Evolutionary conservation across 2,329 filamentous ascomycete species (phyloP), one percentile per base, ranked within the genome.

Genomic region (Trichoderma semiorbis): DNA sequence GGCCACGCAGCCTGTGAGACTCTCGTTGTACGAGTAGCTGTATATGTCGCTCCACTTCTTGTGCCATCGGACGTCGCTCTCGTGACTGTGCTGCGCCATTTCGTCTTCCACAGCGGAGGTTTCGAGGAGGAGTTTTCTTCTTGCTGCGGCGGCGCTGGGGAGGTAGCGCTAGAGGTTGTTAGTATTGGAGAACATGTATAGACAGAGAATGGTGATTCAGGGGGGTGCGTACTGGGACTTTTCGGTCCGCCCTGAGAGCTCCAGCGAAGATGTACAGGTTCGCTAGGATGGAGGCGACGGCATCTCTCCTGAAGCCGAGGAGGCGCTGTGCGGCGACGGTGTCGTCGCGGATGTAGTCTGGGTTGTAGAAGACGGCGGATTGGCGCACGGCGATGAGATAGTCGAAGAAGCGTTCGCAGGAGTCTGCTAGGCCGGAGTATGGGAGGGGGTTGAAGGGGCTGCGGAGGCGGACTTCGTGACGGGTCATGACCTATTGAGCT

Each of bases 191-290:
- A 6, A 36, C 14, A 36, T 34, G 24, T 18, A 7, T 50, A 58
- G 26, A 36, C 21, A 5, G 24, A 16, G 7, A 43, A 10, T 24
- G 8, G 14, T 28, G 26, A 1, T 14, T 39, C 18, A 7, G 24
- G n/a, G 11, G 5, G 28, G 28, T 26, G 30, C 53, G 76, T 83
- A 85, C 84, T 6, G 86, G 86, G 2, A 88, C 85, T 75, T 83
- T 84, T 30, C 83, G 79, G 61, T 84, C 81, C 0, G 85, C 84
- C 39, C 86, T 81, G 50, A 90, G 77, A 7, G 88, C 88, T 0
- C 87, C 87, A 0, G 87, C 87, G 1, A 90, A 80, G 57, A 89
- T 83, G 75, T 89, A 90, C 3, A 90, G 76, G 74, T 89, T 89
- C 72, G 86, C 87, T 5, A 90, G 78, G 24, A 90, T 85, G 2